A percentile compares a stretch with the other conserved stretches of the same genome.
phyloP scores from a whole-genome alignment of 108 stramenopile species.

The Cyclotella cryptica region DNA sequence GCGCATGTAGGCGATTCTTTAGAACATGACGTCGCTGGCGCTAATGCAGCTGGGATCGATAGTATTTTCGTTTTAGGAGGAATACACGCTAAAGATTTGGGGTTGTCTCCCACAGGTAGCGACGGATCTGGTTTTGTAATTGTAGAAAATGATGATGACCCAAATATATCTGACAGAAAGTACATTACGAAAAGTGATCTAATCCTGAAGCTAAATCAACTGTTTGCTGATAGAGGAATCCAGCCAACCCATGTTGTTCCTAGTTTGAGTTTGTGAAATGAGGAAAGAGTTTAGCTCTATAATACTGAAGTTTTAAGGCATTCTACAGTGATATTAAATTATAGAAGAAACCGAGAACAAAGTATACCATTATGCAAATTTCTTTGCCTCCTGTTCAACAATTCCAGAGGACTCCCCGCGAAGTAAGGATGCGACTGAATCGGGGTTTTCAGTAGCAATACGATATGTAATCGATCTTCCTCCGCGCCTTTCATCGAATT shows the following conservation, averaged over 20 bases:
- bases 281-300: neutral
- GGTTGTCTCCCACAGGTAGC: slow-evolving; percentile 23
- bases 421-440: neutral
- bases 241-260: slow-evolving; percentile 46
- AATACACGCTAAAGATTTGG: slow-evolving; percentile 72
- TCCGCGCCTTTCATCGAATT: neutral
- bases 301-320: no score
- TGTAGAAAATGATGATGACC: slow-evolving; percentile 15
- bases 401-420: neutral
- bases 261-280: slow-evolving; percentile 19
- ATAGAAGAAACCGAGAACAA: neutral
- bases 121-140: slow-evolving; percentile 7
- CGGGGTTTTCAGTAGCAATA: slow-evolving; percentile 8
- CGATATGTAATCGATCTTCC: neutral
- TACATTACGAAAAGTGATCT: slow-evolving; percentile 17
- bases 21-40: slow-evolving; percentile 90
- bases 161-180: neutral
- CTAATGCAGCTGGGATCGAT: slow-evolving; percentile 69
- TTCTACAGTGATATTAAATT: neutral
- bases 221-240: slow-evolving; percentile 23
- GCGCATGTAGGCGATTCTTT: slow-evolving; percentile 91
- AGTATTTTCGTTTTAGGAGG: slow-evolving; percentile 78
- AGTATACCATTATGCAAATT: no score
- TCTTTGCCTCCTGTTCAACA: neutral
- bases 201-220: slow-evolving; percentile 4